Evolutionary conservation across 352 stramenopile genomes (phyloP).

Genomic region (Pythium coloratum): DNA sequence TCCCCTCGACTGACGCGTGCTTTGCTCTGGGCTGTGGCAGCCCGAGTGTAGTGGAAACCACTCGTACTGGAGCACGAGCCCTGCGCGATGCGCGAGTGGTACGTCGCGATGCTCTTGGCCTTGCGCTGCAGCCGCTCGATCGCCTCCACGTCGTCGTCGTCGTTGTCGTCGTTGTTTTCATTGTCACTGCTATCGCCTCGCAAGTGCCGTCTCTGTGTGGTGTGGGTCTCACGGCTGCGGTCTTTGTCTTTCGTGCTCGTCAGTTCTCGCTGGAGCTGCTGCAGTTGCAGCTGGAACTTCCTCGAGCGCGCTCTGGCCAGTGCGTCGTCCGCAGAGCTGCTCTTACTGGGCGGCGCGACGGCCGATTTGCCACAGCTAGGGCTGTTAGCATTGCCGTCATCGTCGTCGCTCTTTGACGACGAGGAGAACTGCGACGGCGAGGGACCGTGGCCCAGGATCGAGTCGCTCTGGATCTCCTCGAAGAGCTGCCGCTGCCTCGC

Average conservation of each 20-base stretch:
- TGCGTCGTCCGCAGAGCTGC: background rate
- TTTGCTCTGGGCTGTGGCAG: background rate
- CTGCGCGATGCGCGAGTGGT: slow-evolving; percentile 21
- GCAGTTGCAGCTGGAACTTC: slow-evolving; percentile 22
- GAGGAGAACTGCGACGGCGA: slow-evolving; percentile 27
- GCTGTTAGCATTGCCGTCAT: background rate
- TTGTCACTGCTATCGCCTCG: background rate
- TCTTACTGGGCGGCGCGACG: background rate
- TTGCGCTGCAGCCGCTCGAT: slow-evolving; percentile 25
- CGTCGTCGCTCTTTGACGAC: slow-evolving; percentile 25
- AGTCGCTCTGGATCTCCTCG: slow-evolving; percentile 43
- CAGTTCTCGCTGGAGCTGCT: slow-evolving; percentile 7
- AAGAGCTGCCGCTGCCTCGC: slow-evolving; percentile 58
- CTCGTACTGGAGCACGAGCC: background rate
- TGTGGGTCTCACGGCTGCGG: background rate
- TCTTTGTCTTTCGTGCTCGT: background rate
- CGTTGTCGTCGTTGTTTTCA: background rate
- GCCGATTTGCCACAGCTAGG: background rate
- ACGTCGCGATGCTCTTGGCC: slow-evolving; percentile 25
- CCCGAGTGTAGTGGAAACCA: slow-evolving; percentile 5
- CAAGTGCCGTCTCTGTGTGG: background rate
- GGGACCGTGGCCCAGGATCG: slow-evolving; percentile 2
- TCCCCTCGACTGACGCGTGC: slow-evolving; percentile 36
- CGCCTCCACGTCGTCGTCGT: background rate
- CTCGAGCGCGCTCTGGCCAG: background rate